phyloP scores from a whole-genome alignment of 2,329 filamentous ascomycete genomes.

The Colletotrichum plurivorum region DNA sequence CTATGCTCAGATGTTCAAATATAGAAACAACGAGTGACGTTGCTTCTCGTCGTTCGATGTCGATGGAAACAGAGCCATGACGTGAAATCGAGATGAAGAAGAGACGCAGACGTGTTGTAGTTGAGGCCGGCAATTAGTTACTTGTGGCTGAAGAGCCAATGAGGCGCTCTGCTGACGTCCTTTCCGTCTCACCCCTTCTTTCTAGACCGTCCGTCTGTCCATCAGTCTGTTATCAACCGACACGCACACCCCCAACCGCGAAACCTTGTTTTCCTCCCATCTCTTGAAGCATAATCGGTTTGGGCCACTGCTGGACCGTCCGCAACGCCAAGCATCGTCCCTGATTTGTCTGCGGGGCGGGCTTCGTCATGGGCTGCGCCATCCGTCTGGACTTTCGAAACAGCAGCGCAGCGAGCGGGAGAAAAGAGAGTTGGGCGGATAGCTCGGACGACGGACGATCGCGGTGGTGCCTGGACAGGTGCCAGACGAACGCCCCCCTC shows the following conservation, averaged over 20 bases:
- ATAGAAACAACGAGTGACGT: conserved; percentile 10
- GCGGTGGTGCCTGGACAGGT: not conserved
- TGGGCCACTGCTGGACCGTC: conserved; percentile 17
- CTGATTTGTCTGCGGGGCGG: not conserved
- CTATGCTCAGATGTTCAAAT: not conserved
- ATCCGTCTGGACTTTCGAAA: conserved; percentile 36
- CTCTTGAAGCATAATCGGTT: conserved; percentile 37
- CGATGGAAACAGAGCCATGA: conserved; percentile 1
- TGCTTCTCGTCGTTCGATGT: not conserved
- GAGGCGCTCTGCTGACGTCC: not conserved
- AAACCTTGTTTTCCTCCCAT: conserved; percentile 36
- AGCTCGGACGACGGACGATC: conserved; percentile 28
- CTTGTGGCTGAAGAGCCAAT: not conserved
- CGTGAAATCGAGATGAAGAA: conserved; percentile 3
- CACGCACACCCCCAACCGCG: not conserved
- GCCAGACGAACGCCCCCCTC: conserved; percentile 24
- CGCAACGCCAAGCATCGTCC: conserved; percentile 30
- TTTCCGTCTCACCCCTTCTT: not conserved
- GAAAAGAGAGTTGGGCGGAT: conserved; percentile 29
- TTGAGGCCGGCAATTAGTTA: not conserved
- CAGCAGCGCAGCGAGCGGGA: not conserved
- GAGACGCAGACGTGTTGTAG: not conserved
- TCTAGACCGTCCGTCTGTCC: not conserved
- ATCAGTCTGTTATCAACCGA: not conserved
- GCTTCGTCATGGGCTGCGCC: conserved; percentile 36